Base-by-base conservation (phyloP, 2,329 filamentous ascomycete genomes). In the Verticillium dahliae region DNA sequence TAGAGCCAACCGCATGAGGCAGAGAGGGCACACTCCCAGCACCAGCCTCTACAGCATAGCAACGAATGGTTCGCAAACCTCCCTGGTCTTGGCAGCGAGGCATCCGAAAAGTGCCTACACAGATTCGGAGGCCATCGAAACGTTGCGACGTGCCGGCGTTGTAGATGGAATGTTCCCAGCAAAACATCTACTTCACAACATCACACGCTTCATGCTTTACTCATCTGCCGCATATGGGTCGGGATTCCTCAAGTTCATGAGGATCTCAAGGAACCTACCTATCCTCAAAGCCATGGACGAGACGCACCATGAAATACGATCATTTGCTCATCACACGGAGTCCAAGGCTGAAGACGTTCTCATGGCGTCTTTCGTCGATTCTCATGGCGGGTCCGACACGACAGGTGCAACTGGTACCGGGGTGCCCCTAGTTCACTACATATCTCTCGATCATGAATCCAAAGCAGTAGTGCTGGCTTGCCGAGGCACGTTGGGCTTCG, bases 391-490 rank as follows among this genome's bases (percentile, higher is more conserved):
- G 3, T 83, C 86, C 1, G 87, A 90, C 67, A 80, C 84, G 0
- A 81, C 82, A 3, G 88, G 88, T 1, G 81, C 85, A 27, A 89
- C 85, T 1, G 84, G 84, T 39, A 87, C 85, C 0, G 87, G 87
- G 0, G 82, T 90, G 61, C 89, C 89, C 1, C 78, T 91, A 18
- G 88, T 91, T 2, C 89, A 91, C 71, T 91, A 90, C 67, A 84
- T 91, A 39, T 87, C 87, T 1, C 75, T 91, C 0, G 89, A 91
- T 66, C 87, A 90, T 68, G 85, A 88, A 59, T 88, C 88, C 1
- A 88, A 86, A 67, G 88, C 89, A 0, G 85, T 91, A 0, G 88
- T 91, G 0, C 76, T 91, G n/a, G 87, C 88, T 1, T 89, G 89
- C 58, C 83, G 89, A 41, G 89, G 89, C 1, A 91, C 89, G 0